These are phyloP conservation scores for Penicillium hordei DNA, from an alignment of 2,329 filamentous ascomycete species.

Conservation along the genomic window DNA sequence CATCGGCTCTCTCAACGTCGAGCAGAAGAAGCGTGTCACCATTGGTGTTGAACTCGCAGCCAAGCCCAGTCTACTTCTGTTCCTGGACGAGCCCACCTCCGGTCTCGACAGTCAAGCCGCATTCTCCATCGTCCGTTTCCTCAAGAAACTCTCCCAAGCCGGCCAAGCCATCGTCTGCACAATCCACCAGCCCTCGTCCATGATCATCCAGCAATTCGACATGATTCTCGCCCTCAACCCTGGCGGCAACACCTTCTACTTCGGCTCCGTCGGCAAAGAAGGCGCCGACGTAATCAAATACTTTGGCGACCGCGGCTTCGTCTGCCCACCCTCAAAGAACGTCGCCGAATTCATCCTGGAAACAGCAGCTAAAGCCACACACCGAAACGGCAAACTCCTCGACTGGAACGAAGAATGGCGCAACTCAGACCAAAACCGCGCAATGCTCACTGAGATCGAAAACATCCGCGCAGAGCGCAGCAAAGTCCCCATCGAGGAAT, in stretches of 20 bases:
- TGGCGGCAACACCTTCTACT: constrained; percentile 71
- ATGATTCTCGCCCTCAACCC: constrained; percentile 69
- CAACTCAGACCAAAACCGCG: constrained; percentile 60
- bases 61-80: constrained; percentile 65
- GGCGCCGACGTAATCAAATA: constrained; percentile 66
- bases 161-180: constrained; percentile 73
- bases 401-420: constrained; percentile 77
- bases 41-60: constrained; percentile 73
- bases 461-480: constrained; percentile 60
- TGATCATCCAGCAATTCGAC: constrained; percentile 71
- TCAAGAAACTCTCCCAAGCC: constrained; percentile 65
- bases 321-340: constrained; percentile 66
- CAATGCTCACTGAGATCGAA: constrained; percentile 64
- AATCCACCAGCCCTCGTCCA: constrained; percentile 69
- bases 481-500: constrained; percentile 47
- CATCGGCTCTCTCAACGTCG: constrained; percentile 63
- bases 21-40: constrained; percentile 69
- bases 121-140: constrained; percentile 66
- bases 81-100: constrained; percentile 71
- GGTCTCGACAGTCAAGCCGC: constrained; percentile 70
- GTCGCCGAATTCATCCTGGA: constrained; percentile 67
- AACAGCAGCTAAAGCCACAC: constrained; percentile 59
- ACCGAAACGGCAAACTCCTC: constrained; percentile 56
- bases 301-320: constrained; percentile 64
- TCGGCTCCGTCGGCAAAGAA: constrained; percentile 68